These are phyloP conservation scores for Brachypodium distachyon DNA, from an alignment of 202 grass and related monocot species.

Conservation along the genomic window DNA sequence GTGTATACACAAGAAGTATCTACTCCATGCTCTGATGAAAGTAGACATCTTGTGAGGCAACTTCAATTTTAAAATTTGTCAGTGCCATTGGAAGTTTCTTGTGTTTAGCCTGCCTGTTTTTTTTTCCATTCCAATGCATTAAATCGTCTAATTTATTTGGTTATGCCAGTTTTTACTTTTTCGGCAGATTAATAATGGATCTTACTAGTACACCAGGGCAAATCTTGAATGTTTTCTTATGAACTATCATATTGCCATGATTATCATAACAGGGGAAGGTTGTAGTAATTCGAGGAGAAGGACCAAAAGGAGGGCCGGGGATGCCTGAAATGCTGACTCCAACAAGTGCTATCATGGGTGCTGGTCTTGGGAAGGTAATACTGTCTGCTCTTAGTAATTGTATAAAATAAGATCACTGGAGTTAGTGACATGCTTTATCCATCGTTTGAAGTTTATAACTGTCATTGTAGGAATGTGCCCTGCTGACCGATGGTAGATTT, in stretches of 20 bases:
- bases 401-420: not conserved
- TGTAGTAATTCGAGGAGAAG: constrained; percentile 89
- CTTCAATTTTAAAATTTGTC: not conserved
- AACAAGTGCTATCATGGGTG: constrained; percentile 98
- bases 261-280: constrained; percentile 55
- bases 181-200: not conserved
- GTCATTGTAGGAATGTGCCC: constrained; percentile 65
- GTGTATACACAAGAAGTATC: not conserved
- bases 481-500: constrained; percentile 97
- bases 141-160: not conserved
- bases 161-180: not conserved
- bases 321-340: constrained; percentile 99
- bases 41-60: not conserved
- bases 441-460: not conserved
- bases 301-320: constrained; percentile 91
- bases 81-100: not conserved
- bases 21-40: not conserved
- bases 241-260: constrained; percentile 5
- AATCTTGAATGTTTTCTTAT: constrained; percentile 4
- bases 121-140: not conserved
- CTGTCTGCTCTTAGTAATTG: not conserved
- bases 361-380: constrained; percentile 89
- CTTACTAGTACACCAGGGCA: not conserved
- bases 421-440: not conserved
- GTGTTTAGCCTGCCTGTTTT: not conserved